Conservation (phyloP, 345 rosid species). For the Psidium friedrichsthalianum region DNA sequence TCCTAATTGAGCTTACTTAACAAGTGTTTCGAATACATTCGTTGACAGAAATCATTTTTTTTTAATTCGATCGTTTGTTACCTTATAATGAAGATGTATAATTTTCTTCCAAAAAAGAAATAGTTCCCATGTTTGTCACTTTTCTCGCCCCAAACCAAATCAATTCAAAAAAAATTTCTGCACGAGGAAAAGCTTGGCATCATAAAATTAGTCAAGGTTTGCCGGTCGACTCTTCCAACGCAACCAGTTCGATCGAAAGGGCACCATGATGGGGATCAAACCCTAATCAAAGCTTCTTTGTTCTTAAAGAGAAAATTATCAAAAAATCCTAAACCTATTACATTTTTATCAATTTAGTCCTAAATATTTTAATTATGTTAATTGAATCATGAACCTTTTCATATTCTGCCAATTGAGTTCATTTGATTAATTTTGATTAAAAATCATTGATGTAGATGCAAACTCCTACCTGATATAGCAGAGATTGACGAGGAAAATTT, state of each 20-base stretch:
- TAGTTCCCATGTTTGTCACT: not conserved
- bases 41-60: not conserved
- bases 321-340: too few relatives aligned
- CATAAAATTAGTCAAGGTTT: not conserved
- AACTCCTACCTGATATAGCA: too few relatives aligned
- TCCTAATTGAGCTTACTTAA: not conserved
- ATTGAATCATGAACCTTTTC: too few relatives aligned
- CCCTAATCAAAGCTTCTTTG: not conserved
- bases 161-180: not conserved
- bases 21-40: fast-evolving
- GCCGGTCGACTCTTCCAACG: not conserved
- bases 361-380: too few relatives aligned
- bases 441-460: too few relatives aligned
- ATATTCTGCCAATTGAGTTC: too few relatives aligned
- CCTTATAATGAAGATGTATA: not conserved
- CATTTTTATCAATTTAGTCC: too few relatives aligned
- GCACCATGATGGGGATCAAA: not conserved
- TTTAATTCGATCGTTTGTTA: too few relatives aligned
- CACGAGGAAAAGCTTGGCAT: not conserved
- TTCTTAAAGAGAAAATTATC: too few relatives aligned
- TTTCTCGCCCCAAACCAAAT: not conserved
- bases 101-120: not conserved
- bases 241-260: not conserved
- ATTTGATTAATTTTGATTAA: too few relatives aligned
- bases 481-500: too few relatives aligned